Evolutionary conservation across 345 rosid genomes (phyloP), one percentile per base, ranked within the genome.

Genomic region (Adansonia digitata): DNA sequence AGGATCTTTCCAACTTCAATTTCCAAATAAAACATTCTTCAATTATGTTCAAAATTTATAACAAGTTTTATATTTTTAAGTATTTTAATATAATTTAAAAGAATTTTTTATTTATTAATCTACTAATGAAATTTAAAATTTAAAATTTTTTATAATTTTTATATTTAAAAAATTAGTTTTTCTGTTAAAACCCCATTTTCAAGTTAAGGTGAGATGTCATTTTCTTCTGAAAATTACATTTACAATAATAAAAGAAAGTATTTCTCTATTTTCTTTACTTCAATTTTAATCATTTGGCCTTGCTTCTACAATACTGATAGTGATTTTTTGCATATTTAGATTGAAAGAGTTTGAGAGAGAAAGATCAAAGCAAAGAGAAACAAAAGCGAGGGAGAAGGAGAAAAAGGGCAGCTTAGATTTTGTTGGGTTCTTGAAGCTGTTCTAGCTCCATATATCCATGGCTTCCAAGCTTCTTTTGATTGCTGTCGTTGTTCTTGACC

Each of bases 391-490:
- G 12, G 49, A 72, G 78, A 57, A 77, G 79, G 74, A 52, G 51
- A 42, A 75, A 75, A 10, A 66, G 59, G 53, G 75, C 52, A n/a
- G n/a, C n/a, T n/a, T 69, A 80, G 85, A 79, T 78, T 80, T 78
- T 48, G 71, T 57, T 72, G 63, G 20, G 79, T 35, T 56, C 55
- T 67, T 78, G 68, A 64, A 84, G n/a, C n/a, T n/a, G n/a, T n/a
- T 76, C 74, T 75, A 22, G 14, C 55, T 63, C 35, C 29, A 45
- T 59, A 71, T n/a, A 76, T 13, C 80, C 45, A 94, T 94, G 98
- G 95, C 97, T 15, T 92, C 95, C 11, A 94, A 92, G 85, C 85
- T 90, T 56, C 60, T 94, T 40, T 73, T 94, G 77, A 84, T 92
- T 45, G 56, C 78, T 0, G 95, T 92, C 73, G 85, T 88, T 85